Conservation (phyloP, 345 rosid species). For the Boechera divaricarpa region DNA sequence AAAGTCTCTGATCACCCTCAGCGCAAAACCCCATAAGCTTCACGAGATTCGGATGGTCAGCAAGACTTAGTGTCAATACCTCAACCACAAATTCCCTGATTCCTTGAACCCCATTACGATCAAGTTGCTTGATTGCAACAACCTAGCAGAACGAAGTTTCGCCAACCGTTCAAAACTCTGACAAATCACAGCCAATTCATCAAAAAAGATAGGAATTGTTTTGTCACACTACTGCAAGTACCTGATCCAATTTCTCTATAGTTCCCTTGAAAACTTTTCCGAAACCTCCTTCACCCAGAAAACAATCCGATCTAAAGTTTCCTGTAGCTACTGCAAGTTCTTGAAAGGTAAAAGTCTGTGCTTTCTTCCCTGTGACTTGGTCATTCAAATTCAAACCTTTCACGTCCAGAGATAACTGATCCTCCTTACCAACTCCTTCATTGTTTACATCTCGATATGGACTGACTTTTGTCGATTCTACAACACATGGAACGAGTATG, state of each 20-base stretch:
- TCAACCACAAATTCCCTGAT: constrained; percentile 85
- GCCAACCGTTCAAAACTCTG: constrained; percentile 13
- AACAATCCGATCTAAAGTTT: constrained; percentile 67
- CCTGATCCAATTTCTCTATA: constrained; percentile 64
- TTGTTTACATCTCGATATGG: constrained; percentile 47
- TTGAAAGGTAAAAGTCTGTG: constrained; percentile 58
- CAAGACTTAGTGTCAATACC: constrained; percentile 75
- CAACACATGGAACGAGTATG: constrained; percentile 23
- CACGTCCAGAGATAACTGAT: constrained; percentile 55
- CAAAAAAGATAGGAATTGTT: constrained; percentile 13
- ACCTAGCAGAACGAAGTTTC: constrained; percentile 48
- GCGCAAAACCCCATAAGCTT: constrained; percentile 91
- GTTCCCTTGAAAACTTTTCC: constrained; percentile 81
- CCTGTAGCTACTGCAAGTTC: constrained; percentile 70
- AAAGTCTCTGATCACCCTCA: constrained; percentile 82
- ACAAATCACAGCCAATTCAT: constrained; percentile 13
- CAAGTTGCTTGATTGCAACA: constrained; percentile 93
- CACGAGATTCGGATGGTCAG: constrained; percentile 84
- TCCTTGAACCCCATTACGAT: constrained; percentile 84
- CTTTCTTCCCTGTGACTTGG: constrained; percentile 56
- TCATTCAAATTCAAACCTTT: constrained; percentile 57
- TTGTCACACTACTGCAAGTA: constrained; percentile 26
- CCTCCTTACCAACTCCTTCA: constrained; percentile 52
- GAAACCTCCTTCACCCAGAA: constrained; percentile 90
- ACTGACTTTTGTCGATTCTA: constrained; percentile 57